phyloP scores from a whole-genome alignment of 192 early-diverging fungal species.

The Backusella mclennaniae region DNA sequence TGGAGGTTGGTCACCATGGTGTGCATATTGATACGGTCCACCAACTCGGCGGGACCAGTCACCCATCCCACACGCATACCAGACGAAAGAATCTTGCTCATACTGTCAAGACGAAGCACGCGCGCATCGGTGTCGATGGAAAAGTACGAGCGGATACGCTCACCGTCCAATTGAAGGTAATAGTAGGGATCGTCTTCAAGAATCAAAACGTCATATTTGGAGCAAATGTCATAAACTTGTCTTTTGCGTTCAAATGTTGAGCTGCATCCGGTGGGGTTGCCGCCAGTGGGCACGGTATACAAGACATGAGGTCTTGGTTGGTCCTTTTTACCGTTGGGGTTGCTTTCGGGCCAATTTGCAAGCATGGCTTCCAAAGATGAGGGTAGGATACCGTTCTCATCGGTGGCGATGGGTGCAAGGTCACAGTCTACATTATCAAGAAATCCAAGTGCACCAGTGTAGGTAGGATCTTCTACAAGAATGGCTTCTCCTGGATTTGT shows the following conservation, averaged over 20 bases:
- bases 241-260: slow-evolving; percentile 77
- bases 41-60: slow-evolving; percentile 64
- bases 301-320: slow-evolving; percentile 47
- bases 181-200: slow-evolving; percentile 97
- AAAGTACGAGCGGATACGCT: slow-evolving; percentile 60
- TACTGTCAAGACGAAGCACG: slow-evolving; percentile 88
- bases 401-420: slow-evolving; percentile 42
- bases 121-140: slow-evolving; percentile 89
- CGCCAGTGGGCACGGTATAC: slow-evolving; percentile 83
- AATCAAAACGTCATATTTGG: slow-evolving; percentile 77
- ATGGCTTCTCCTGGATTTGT: slow-evolving; percentile 47
- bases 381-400: slow-evolving; percentile 61
- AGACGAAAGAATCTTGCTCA: slow-evolving; percentile 89
- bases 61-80: slow-evolving; percentile 86
- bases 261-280: slow-evolving; percentile 88
- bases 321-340: slow-evolving; percentile 17
- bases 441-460: slow-evolving; percentile 48
- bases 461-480: slow-evolving; percentile 51
- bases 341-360: slow-evolving; percentile 37
- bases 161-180: slow-evolving; percentile 68
- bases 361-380: slow-evolving; percentile 50
- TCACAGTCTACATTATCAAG: slow-evolving; percentile 46
- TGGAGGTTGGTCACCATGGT: slow-evolving; percentile 75
- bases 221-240: slow-evolving; percentile 74
- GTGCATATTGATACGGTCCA: slow-evolving; percentile 81